Conservation (phyloP, 306 rosid species). For the Fragaria iinumae region DNA sequence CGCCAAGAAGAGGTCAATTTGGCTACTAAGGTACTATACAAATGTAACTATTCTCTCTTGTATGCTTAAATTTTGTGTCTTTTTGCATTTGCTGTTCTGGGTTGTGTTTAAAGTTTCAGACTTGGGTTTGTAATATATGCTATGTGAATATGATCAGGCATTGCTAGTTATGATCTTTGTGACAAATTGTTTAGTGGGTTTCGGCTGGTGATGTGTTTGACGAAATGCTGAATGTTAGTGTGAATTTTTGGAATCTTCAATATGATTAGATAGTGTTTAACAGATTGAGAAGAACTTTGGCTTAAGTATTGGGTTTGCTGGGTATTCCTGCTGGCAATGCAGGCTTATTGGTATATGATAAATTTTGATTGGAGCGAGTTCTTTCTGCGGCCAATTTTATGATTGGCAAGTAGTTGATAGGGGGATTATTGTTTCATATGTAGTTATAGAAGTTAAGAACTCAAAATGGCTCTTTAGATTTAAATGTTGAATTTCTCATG, state of each 20-base stretch:
- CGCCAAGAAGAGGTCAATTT: conserved; percentile 87
- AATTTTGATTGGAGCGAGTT: neutral
- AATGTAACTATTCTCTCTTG: neutral
- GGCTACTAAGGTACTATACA: conserved; percentile 58
- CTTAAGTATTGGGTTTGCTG: neutral
- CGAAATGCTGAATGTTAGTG: conserved; percentile 27
- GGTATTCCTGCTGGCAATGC: conserved; percentile 3
- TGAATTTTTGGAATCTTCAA: conserved; percentile 3
- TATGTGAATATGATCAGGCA: neutral
- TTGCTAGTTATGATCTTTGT: neutral
- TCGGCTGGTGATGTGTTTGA: conserved; percentile 47
- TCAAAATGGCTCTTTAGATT: no score
- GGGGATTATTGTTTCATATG: neutral
- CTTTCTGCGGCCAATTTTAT: neutral
- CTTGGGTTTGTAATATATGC: conserved; percentile 6
- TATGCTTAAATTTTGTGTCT: conserved; percentile 1
- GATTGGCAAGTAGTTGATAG: neutral
- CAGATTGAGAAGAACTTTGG: neutral
- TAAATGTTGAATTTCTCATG: neutral
- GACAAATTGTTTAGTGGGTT: neutral
- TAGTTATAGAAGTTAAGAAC: neutral
- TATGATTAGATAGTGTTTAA: neutral
- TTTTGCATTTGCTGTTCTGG: conserved; percentile 7
- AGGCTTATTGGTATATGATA: neutral
- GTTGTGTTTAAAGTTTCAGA: neutral